Conservation (phyloP, 345 rosid species). For the Dovyalis caffra region DNA sequence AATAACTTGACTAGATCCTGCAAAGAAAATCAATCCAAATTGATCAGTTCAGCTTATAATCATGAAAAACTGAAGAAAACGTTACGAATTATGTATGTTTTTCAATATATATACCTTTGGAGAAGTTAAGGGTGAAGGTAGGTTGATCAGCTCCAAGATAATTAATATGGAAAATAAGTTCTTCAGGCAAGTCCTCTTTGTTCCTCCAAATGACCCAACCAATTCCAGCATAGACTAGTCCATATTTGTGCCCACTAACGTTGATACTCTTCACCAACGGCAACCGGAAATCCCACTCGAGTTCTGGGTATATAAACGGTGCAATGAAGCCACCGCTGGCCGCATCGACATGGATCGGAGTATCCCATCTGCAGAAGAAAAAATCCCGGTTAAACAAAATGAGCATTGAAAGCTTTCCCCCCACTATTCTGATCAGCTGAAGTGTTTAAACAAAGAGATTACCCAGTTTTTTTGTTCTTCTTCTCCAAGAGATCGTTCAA, state of each 20-base stretch:
- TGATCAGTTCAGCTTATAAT: neutral
- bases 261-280: constrained; percentile 33
- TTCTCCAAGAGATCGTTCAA: constrained; percentile 22
- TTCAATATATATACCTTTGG: constrained; percentile 19
- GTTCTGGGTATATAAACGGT: constrained; percentile 24
- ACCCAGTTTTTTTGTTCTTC: constrained; percentile 31
- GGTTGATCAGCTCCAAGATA: constrained; percentile 33
- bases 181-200: constrained; percentile 29
- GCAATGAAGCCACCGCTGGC: constrained; percentile 34
- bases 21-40: neutral
- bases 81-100: neutral
- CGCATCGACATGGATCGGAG: constrained; percentile 30
- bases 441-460: neutral
- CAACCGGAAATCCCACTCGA: constrained; percentile 31
- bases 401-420: too few relatives aligned
- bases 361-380: constrained; percentile 20
- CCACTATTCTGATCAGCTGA: too few relatives aligned
- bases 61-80: neutral
- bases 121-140: constrained; percentile 32
- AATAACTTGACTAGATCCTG: constrained; percentile 33
- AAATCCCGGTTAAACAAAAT: neutral
- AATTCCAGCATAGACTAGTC: constrained; percentile 27
- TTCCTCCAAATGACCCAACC: constrained; percentile 33
- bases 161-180: constrained; percentile 30
- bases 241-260: constrained; percentile 34